Percentiles rank a stretch among this genome's conserved stretches.
These are phyloP conservation scores for Xylaria longipes DNA, from an alignment of 495 filamentous ascomycete species.

Conservation along the genomic window DNA sequence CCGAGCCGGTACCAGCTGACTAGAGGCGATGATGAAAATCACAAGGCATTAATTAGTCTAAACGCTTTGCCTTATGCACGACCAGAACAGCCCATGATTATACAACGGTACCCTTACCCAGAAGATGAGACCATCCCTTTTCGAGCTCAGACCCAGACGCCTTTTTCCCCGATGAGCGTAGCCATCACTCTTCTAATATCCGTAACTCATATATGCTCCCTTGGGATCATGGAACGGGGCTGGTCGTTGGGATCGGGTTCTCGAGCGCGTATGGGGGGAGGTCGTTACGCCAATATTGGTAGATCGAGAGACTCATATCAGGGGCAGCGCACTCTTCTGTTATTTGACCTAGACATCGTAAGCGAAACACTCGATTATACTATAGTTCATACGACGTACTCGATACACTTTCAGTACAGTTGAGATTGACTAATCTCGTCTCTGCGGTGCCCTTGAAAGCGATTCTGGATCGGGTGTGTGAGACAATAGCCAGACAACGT, in stretches of 20 bases:
- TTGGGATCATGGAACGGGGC: not conserved
- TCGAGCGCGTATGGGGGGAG: not conserved
- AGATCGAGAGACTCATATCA: slow-evolving; percentile 4
- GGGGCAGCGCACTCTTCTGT: not conserved
- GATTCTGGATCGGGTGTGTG: not conserved
- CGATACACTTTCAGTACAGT: not conserved
- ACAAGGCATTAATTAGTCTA: not conserved
- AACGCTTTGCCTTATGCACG: not conserved
- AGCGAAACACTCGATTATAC: not conserved
- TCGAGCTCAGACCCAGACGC: no score
- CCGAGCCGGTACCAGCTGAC: not conserved
- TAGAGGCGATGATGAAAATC: not conserved
- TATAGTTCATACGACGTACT: not conserved
- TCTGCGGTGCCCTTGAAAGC: not conserved
- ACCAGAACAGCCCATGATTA: not conserved
- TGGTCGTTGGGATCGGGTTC: not conserved
- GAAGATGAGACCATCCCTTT: no score
- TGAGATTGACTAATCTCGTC: slow-evolving; percentile 1
- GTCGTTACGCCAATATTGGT: not conserved
- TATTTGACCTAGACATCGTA: not conserved
- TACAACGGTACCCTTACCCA: no score
- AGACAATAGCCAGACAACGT: not conserved
- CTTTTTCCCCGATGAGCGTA: no score
- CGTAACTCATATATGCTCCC: not conserved
- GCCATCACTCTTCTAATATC: not conserved